phyloP scores from a whole-genome alignment of 2,329 filamentous ascomycete species.

The Talaromyces piceae region DNA sequence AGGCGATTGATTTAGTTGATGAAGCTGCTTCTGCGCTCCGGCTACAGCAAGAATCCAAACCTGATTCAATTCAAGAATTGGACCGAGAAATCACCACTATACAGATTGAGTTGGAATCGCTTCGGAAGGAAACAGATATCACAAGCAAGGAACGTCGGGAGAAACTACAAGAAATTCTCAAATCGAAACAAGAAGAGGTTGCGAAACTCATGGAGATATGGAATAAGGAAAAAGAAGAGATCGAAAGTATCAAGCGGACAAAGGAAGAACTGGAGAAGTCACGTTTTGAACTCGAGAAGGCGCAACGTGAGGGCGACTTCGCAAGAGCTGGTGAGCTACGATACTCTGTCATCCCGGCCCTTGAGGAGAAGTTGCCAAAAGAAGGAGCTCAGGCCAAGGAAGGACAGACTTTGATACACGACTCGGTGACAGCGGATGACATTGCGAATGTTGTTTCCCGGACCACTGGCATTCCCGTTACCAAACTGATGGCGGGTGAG shows the following conservation, averaged over 20 bases:
- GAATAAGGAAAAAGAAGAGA: conserved; percentile 82
- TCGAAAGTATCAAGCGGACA: conserved; percentile 76
- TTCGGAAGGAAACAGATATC: conserved; percentile 89
- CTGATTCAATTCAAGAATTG: conserved; percentile 83
- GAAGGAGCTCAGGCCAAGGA: conserved; percentile 52
- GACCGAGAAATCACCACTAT: conserved; percentile 96
- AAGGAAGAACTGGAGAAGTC: conserved; percentile 86
- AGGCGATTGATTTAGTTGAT: conserved; percentile 94
- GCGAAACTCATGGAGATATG: conserved; percentile 70
- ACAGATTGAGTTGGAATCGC: conserved; percentile 89
- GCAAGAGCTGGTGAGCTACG: conserved; percentile 82
- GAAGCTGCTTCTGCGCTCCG: conserved; percentile 87
- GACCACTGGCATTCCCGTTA: conserved; percentile 85
- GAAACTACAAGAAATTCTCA: conserved; percentile 71
- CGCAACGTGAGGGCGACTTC: conserved; percentile 82
- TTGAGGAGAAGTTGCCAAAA: conserved; percentile 72
- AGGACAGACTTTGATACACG: conserved; percentile 66
- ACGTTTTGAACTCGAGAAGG: conserved; percentile 75
- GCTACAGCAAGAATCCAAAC: conserved; percentile 92
- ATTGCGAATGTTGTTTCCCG: conserved; percentile 87
- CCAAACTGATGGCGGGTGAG: conserved; percentile 86
- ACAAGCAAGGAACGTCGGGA: conserved; percentile 80
- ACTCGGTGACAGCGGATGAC: conserved; percentile 90
- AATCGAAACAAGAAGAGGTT: conserved; percentile 68
- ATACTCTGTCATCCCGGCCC: conserved; percentile 74